phyloP scores from a whole-genome alignment of 768 basidiomycete species.

The Amyloporia xantha region DNA sequence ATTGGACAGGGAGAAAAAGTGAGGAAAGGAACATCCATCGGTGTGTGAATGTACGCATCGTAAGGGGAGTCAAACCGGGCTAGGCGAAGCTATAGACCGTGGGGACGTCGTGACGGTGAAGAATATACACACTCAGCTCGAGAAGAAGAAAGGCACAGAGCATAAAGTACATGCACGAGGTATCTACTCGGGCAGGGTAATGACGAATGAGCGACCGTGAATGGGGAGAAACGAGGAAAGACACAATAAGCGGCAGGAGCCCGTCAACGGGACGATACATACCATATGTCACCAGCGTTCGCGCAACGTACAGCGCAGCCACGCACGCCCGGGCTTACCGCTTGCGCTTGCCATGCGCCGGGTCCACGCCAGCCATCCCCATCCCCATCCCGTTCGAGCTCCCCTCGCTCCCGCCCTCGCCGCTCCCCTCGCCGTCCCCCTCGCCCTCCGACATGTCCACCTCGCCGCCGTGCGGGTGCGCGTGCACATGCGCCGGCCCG shows the following conservation, averaged over 20 bases:
- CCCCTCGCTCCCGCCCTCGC: conserved; percentile 14
- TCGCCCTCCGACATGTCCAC: conserved; percentile 12
- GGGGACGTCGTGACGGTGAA: not conserved
- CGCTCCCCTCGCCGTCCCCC: conserved; percentile 18
- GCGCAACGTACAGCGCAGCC: not conserved
- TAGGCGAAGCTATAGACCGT: not conserved
- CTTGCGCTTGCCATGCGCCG: conserved; percentile 24
- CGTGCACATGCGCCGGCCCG: conserved; percentile 6
- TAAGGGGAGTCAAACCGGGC: not conserved
- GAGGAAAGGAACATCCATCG: not conserved
- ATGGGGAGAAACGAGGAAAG: not conserved
- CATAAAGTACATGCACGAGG: not conserved
- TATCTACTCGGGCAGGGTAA: not conserved
- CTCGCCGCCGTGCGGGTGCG: conserved; percentile 4
- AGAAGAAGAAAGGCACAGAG: not conserved
- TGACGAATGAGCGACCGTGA: not conserved
- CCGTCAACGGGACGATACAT: not conserved
- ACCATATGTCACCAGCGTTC: not conserved
- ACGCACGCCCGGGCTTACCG: conserved; percentile 9
- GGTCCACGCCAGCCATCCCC: conserved; percentile 11
- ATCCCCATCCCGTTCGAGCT: conserved; percentile 11
- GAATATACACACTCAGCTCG: not conserved
- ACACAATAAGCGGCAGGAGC: not conserved
- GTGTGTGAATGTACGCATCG: not conserved
- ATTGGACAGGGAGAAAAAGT: not conserved